Conservation (phyloP, 768 basidiomycete species). For the Crucibulum laeve region DNA sequence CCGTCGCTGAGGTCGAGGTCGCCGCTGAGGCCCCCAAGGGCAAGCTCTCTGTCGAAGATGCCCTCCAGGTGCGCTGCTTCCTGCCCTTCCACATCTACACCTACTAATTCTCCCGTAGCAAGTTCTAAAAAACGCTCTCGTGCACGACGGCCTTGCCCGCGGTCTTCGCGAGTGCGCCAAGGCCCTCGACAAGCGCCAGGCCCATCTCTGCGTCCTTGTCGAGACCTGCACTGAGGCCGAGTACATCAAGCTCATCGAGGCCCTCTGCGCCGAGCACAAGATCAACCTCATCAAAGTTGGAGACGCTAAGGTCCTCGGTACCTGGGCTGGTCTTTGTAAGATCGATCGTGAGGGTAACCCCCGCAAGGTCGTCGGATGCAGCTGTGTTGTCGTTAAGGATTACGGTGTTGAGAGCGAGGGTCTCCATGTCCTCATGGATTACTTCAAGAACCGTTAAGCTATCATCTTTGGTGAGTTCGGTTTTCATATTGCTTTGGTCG, state of each 20-base stretch:
- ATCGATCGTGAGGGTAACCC: slow-evolving; percentile 99
- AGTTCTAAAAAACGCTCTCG: slow-evolving; percentile 98
- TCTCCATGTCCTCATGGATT: slow-evolving; percentile 87
- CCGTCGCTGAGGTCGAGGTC: slow-evolving; percentile 74
- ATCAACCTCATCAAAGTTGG: slow-evolving; percentile 99
- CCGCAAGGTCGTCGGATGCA: slow-evolving; percentile 91
- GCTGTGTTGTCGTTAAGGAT: slow-evolving; percentile 96
- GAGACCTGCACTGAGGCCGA: slow-evolving; percentile 99
- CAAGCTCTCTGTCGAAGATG: slow-evolving; percentile 93
- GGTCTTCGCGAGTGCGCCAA: slow-evolving; percentile 98
- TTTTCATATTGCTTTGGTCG: slow-evolving; percentile 12
- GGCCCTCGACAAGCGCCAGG: slow-evolving; percentile 97
- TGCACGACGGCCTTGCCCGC: slow-evolving; percentile 97
- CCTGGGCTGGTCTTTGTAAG: slow-evolving; percentile 99
- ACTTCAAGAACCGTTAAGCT: slow-evolving; percentile 95
- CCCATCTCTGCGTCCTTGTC: slow-evolving; percentile 97
- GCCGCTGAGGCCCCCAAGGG: slow-evolving; percentile 89
- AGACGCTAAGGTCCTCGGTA: slow-evolving; percentile 96
- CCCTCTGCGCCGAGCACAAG: slow-evolving; percentile 98
- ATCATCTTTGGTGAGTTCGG: slow-evolving; percentile 29
- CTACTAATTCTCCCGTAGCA: slow-evolving; percentile 47
- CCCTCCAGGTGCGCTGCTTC: slow-evolving; percentile 63
- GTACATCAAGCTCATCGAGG: slow-evolving; percentile 99
- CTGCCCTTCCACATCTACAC: neutral
- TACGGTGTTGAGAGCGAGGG: slow-evolving; percentile 95